Evolutionary conservation across 1,284 basidiomycete species (phyloP).

Genomic region (Cystobasidium sp.): DNA sequence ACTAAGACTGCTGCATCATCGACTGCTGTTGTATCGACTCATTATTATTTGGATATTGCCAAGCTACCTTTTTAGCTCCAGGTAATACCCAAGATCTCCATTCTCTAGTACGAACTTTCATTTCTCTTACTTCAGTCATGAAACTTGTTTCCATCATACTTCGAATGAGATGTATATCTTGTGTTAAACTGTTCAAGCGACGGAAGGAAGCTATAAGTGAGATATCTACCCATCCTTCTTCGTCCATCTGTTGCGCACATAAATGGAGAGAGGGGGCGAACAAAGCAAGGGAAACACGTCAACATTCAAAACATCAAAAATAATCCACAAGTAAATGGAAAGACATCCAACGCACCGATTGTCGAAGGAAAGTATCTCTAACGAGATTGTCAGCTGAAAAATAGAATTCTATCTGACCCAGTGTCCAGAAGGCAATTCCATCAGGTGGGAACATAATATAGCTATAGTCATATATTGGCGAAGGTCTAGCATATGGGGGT

Average conservation of each 20-base stretch:
- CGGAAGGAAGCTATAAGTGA: conserved; percentile 81
- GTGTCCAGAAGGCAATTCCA: conserved; percentile 52
- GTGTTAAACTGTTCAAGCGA: conserved; percentile 72
- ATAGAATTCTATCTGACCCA: conserved; percentile 77
- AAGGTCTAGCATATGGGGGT: conserved; percentile 18
- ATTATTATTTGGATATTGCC: conserved; percentile 22
- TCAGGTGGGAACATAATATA: conserved; percentile 46
- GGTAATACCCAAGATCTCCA: conserved; percentile 35
- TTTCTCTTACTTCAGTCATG: conserved; percentile 71
- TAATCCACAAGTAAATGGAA: neutral
- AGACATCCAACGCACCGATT: conserved; percentile 63
- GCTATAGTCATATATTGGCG: conserved; percentile 33
- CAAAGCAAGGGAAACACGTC: conserved; percentile 3
- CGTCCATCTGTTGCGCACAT: conserved; percentile 72
- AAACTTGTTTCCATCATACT: conserved; percentile 72
- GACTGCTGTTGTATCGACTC: neutral
- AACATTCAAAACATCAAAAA: neutral
- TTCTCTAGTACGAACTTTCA: conserved; percentile 31
- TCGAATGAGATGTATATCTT: conserved; percentile 68
- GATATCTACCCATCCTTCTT: conserved; percentile 82
- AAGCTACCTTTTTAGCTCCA: conserved; percentile 24
- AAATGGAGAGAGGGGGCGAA: conserved; percentile 5
- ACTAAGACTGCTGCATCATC: neutral
- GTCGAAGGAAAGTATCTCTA: conserved; percentile 77
- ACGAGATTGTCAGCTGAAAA: conserved; percentile 82